These are phyloP conservation scores for Chalaropsis ovoidea DNA, from an alignment of 2,329 filamentous ascomycete species.

Conservation along the genomic window DNA sequence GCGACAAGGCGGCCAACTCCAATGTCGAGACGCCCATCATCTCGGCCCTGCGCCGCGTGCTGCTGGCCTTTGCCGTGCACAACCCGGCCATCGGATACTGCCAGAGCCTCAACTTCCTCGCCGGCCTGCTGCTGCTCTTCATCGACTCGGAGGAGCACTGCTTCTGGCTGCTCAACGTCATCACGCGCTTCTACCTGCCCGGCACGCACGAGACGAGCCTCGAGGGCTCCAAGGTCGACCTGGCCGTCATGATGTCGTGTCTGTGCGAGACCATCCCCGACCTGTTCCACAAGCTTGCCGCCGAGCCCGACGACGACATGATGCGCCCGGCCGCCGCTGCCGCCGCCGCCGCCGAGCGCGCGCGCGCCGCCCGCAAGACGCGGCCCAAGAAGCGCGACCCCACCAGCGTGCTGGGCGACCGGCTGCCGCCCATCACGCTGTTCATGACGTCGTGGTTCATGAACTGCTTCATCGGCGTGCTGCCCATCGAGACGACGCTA, in stretches of 20 bases:
- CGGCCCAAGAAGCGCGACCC: constrained; percentile 35
- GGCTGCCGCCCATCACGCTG: constrained; percentile 79
- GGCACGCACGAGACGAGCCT: constrained; percentile 85
- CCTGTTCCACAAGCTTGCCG: constrained; percentile 81
- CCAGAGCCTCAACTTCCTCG: constrained; percentile 90
- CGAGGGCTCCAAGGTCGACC: constrained; percentile 85
- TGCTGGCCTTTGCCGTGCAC: constrained; percentile 83
- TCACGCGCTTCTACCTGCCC: constrained; percentile 77
- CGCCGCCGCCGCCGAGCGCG: constrained; percentile 24
- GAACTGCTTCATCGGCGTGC: constrained; percentile 86
- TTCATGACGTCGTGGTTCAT: constrained; percentile 97
- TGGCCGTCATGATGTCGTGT: constrained; percentile 82
- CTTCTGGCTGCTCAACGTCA: constrained; percentile 88
- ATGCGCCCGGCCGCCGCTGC: constrained; percentile 31
- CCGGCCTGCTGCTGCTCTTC: constrained; percentile 79
- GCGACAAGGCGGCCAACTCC: constrained; percentile 35
- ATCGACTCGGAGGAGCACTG: constrained; percentile 79
- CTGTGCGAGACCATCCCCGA: constrained; percentile 71
- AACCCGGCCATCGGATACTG: constrained; percentile 91
- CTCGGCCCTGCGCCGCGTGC: constrained; percentile 67
- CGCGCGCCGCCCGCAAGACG: constrained; percentile 26
- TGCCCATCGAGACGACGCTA: constrained; percentile 83
- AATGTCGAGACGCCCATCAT: constrained; percentile 48
- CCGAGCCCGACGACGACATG: constrained; percentile 52
- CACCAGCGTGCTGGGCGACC: constrained; percentile 37